Conservation (phyloP, 805 yeast species). For the Metschnikowia sp. region DNA sequence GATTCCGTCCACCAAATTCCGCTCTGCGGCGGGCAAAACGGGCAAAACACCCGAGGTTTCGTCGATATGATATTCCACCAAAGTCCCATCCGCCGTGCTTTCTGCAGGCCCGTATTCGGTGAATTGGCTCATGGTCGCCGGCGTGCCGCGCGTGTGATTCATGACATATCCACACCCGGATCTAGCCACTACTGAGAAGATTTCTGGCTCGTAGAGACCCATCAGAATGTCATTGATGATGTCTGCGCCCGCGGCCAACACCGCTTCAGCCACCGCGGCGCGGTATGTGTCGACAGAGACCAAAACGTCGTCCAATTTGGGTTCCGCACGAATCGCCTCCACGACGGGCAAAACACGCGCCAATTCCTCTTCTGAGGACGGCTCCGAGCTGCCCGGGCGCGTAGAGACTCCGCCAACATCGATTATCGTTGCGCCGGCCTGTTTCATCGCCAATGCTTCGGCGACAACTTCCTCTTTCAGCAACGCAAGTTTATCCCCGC, state of each 20-base stretch:
- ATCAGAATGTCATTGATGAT: constrained; percentile 88
- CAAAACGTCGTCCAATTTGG: constrained; percentile 39
- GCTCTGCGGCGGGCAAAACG: constrained; percentile 18
- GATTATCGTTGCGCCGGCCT: constrained; percentile 66
- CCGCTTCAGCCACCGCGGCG: constrained; percentile 64
- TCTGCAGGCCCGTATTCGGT: constrained; percentile 47
- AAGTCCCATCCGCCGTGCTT: constrained; percentile 22
- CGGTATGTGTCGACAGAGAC: constrained; percentile 90
- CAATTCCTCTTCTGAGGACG: constrained; percentile 63
- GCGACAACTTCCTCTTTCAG: constrained; percentile 40
- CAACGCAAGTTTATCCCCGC: constrained; percentile 45
- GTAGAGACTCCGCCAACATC: constrained; percentile 95
- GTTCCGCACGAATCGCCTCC: constrained; percentile 49
- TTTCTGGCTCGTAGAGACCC: constrained; percentile 63
- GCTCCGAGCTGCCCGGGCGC: constrained; percentile 73
- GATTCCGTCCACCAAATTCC: constrained; percentile 50
- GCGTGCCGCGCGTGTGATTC: constrained; percentile 83
- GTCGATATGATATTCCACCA: constrained; percentile 34
- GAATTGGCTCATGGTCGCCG: constrained; percentile 63
- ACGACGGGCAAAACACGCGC: constrained; percentile 69
- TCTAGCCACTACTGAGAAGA: constrained; percentile 67
- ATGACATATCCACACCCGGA: constrained; percentile 73
- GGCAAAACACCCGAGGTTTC: constrained; percentile 11
- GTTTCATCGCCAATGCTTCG: constrained; percentile 48
- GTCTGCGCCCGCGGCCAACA: constrained; percentile 78